phyloP scores from a whole-genome alignment of 1,139 yeast genomes.

The Debaryomyces nepalensis region DNA sequence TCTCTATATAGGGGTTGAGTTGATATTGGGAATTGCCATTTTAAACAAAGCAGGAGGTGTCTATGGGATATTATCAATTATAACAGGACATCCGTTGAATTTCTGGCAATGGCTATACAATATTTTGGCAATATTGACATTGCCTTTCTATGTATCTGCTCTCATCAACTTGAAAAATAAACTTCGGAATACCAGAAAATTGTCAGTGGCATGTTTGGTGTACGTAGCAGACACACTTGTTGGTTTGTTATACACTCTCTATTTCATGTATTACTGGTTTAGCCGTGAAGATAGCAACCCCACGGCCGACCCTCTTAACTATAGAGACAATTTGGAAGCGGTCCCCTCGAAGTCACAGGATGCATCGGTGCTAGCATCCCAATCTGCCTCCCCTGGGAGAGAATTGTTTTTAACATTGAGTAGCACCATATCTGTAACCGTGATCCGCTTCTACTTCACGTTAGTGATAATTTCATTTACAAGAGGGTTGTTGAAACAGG shows the following conservation, averaged over 20 bases:
- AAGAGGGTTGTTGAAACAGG: constrained; percentile 45
- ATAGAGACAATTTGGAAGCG: constrained; percentile 3
- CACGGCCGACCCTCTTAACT: constrained; percentile 13
- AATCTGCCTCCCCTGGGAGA: constrained; percentile 70
- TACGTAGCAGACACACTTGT: constrained; percentile 70
- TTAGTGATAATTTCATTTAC: constrained; percentile 67
- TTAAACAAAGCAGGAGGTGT: constrained; percentile 89
- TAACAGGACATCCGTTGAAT: constrained; percentile 88
- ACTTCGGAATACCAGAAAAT: constrained; percentile 41
- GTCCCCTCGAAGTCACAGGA: background rate
- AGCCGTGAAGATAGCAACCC: constrained; percentile 41
- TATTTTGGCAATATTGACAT: constrained; percentile 60
- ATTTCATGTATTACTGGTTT: constrained; percentile 81
- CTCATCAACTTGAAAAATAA: constrained; percentile 45
- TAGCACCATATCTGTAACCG: constrained; percentile 57
- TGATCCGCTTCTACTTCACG: constrained; percentile 66
- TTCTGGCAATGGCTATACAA: constrained; percentile 86
- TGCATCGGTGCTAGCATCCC: constrained; percentile 35
- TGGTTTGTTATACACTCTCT: constrained; percentile 70
- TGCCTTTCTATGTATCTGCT: constrained; percentile 72
- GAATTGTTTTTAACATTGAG: constrained; percentile 72
- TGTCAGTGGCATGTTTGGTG: constrained; percentile 65
- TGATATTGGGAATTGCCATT: constrained; percentile 76
- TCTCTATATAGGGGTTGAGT: constrained; percentile 84
- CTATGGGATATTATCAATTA: constrained; percentile 82